Conservation (phyloP, 768 basidiomycete species). For the Gymnopilus dilepis region DNA sequence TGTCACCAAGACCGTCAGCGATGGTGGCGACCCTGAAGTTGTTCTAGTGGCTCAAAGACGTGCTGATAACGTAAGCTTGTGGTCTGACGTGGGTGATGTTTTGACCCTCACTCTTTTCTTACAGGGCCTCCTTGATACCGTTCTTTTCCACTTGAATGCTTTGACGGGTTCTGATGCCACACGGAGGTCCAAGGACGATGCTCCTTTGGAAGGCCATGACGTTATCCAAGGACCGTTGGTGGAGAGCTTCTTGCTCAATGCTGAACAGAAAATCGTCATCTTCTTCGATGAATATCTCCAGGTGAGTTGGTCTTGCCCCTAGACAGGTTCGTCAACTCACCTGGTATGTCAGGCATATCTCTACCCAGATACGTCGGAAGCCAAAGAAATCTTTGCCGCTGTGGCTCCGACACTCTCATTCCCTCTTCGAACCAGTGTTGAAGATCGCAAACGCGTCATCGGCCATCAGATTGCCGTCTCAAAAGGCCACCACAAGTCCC, state of each 20-base stretch:
- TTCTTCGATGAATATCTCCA: conserved; percentile 81
- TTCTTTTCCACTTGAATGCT: conserved; percentile 78
- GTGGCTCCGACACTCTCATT: conserved; percentile 56
- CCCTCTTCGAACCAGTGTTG: conserved; percentile 53
- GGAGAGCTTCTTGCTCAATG: conserved; percentile 61
- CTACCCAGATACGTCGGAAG: conserved; percentile 64
- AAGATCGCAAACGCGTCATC: conserved; percentile 50
- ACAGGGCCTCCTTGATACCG: conserved; percentile 70
- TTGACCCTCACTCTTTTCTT: too few relatives aligned
- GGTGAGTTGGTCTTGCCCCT: conserved; percentile 44
- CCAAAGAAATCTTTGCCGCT: conserved; percentile 47
- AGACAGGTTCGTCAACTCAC: neutral
- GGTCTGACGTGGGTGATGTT: too few relatives aligned
- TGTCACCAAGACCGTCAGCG: conserved; percentile 51
- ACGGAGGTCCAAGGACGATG: conserved; percentile 35
- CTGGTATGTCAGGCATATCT: conserved; percentile 53
- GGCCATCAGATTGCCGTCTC: conserved; percentile 59
- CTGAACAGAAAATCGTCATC: conserved; percentile 54
- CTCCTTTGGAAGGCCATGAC: conserved; percentile 61
- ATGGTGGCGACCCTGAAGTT: conserved; percentile 59
- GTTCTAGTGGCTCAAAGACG: conserved; percentile 65
- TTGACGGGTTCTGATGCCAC: conserved; percentile 72
- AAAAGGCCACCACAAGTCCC: conserved; percentile 40
- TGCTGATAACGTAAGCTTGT: conserved; percentile 62
- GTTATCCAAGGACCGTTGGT: conserved; percentile 62